Evolutionary conservation across 495 filamentous ascomycete genomes (phyloP).

Genomic region (Hypoxylon trugodes): DNA sequence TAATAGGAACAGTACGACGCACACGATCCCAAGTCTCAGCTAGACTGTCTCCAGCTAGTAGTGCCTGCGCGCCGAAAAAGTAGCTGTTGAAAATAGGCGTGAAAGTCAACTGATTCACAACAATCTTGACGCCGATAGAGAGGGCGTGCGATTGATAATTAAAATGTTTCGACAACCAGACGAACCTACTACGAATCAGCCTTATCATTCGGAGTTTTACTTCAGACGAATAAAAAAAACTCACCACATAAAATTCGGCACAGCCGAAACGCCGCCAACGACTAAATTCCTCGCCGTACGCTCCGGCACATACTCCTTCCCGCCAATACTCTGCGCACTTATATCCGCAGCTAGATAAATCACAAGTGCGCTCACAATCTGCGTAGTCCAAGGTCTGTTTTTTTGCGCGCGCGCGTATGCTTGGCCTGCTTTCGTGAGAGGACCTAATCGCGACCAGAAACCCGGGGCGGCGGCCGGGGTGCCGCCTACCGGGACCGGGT

Average conservation of each 20-base stretch:
- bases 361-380: slow-evolving; percentile 75
- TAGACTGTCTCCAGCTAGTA: slow-evolving; percentile 65
- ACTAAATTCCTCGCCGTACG: slow-evolving; percentile 75
- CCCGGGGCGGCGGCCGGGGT: slow-evolving; percentile 38
- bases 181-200: slow-evolving; percentile 66
- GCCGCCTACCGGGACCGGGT: slow-evolving; percentile 19
- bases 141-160: slow-evolving; percentile 78
- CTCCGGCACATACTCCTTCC: slow-evolving; percentile 70
- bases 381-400: slow-evolving; percentile 76
- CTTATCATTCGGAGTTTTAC: background rate
- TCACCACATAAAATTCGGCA: slow-evolving; percentile 84
- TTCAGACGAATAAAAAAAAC: slow-evolving; percentile 31
- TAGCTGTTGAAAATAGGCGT: slow-evolving; percentile 89
- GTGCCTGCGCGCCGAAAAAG: slow-evolving; percentile 86
- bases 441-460: slow-evolving; percentile 64
- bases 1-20: slow-evolving; percentile 76
- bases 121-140: slow-evolving; percentile 77
- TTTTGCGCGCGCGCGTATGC: slow-evolving; percentile 77
- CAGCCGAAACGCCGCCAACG: slow-evolving; percentile 74
- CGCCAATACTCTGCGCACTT: slow-evolving; percentile 73
- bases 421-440: slow-evolving; percentile 67
- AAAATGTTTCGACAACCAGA: slow-evolving; percentile 80
- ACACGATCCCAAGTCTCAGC: slow-evolving; percentile 73
- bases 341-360: slow-evolving; percentile 85
- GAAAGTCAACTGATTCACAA: slow-evolving; percentile 82